These are phyloP conservation scores for Zoysia pacifica DNA, from an alignment of 176 grass and related monocot species.

Conservation along the genomic window DNA sequence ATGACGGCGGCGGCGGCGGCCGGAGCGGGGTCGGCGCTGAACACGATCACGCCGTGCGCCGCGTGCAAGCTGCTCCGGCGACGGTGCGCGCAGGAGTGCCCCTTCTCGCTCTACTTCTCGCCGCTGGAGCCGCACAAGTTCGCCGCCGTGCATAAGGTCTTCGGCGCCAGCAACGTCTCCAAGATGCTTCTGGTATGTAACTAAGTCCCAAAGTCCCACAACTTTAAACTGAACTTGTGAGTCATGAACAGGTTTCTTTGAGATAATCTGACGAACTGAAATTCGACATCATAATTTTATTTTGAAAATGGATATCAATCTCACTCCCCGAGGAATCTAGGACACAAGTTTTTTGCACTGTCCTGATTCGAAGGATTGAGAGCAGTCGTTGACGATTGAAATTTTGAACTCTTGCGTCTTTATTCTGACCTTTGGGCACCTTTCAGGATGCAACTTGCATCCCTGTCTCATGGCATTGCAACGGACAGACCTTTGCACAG, in stretches of 20 bases:
- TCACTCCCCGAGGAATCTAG: not conserved
- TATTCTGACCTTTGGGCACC: not conserved
- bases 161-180: conserved; percentile 97
- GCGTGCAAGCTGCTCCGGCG: conserved; percentile 88
- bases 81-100: conserved; percentile 92
- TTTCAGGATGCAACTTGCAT: too few species aligned
- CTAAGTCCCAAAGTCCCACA: not conserved
- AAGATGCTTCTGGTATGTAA: conserved; percentile 80
- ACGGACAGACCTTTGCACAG: too few species aligned
- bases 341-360: not conserved
- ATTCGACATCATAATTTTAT: not conserved
- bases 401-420: not conserved
- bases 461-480: too few species aligned
- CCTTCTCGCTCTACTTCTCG: conserved; percentile 94
- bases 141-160: conserved; percentile 81
- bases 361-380: too few species aligned
- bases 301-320: conserved; percentile 1
- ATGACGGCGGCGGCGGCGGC: conserved; percentile 45
- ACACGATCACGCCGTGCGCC: conserved; percentile 79
- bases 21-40: conserved; percentile 31
- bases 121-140: conserved; percentile 96
- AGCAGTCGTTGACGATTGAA: too few species aligned
- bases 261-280: not conserved
- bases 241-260: not conserved
- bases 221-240: not conserved